A percentile compares a stretch with the other conserved stretches of the same genome.
Conservation (phyloP, 306 rosid genomes). For the Luffa aegyptiaca region DNA sequence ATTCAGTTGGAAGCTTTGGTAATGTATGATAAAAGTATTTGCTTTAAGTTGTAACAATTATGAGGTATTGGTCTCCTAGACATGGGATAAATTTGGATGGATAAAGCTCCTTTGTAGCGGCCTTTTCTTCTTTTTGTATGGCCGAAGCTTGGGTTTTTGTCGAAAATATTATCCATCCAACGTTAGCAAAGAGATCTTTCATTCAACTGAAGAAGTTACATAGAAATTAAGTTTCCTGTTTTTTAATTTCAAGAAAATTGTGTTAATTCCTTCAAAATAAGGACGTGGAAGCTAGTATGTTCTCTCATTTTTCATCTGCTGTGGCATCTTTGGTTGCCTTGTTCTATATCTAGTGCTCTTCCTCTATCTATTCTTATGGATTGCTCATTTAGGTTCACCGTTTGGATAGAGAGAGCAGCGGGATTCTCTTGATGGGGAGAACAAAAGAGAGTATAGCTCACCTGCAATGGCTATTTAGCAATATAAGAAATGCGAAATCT, state of each 20-base stretch:
- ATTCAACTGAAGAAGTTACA: neutral
- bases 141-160: neutral
- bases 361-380: neutral
- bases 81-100: neutral
- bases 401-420: slow-evolving; percentile 86
- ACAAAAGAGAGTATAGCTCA: slow-evolving; percentile 61
- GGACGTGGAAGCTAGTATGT: neutral
- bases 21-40: neutral
- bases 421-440: slow-evolving; percentile 74
- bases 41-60: neutral
- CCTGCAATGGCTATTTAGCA: slow-evolving; percentile 66
- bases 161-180: neutral
- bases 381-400: slow-evolving; percentile 69
- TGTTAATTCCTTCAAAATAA: neutral
- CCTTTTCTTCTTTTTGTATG: neutral
- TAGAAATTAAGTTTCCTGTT: neutral
- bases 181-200: neutral
- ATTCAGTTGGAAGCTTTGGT: neutral
- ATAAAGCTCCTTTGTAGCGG: neutral
- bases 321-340: neutral
- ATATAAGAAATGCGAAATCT: slow-evolving; percentile 40
- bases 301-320: neutral
- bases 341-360: neutral
- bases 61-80: neutral
- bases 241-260: neutral